These are phyloP conservation scores for Anastatica hierochuntica DNA, from an alignment of 345 rosid genomes.

Conservation along the genomic window DNA sequence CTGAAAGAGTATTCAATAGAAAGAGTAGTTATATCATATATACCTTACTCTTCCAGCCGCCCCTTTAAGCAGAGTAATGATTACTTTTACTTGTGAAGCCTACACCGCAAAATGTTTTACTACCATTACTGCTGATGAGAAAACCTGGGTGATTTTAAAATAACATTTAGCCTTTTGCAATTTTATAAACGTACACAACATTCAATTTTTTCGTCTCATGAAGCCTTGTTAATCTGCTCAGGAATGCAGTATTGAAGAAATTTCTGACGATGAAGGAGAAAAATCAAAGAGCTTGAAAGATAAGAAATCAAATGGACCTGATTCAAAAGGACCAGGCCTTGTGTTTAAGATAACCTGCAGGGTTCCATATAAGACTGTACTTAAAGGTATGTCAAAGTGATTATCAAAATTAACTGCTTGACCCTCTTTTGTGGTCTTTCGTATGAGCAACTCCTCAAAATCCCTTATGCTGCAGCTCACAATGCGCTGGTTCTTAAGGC, in stretches of 20 bases:
- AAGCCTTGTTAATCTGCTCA: constrained; percentile 23
- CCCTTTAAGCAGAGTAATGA: background rate
- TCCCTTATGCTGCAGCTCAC: constrained; percentile 47
- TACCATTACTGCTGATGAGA: background rate
- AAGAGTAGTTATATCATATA: background rate
- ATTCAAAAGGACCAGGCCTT: constrained; percentile 53
- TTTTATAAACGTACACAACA: background rate
- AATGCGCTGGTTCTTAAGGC: constrained; percentile 79
- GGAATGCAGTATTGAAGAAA: constrained; percentile 87
- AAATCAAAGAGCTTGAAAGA: constrained; percentile 68
- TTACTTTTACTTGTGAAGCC: background rate
- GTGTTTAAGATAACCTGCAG: constrained; percentile 76
- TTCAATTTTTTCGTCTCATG: background rate
- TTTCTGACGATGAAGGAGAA: constrained; percentile 68
- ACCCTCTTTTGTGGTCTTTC: background rate
- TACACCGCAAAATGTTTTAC: background rate
- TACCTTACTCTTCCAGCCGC: background rate
- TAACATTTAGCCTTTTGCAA: background rate
- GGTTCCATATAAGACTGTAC: constrained; percentile 87
- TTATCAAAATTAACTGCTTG: background rate
- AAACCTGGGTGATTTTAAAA: background rate
- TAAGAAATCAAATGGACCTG: constrained; percentile 80
- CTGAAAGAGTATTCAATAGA: background rate
- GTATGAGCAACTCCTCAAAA: constrained; percentile 1
- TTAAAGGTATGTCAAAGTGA: constrained; percentile 43